A percentile compares a stretch with the other conserved stretches of the same genome.
These are phyloP conservation scores for Favolaschia claudopus DNA, from an alignment of 768 basidiomycete species.

Conservation along the genomic window DNA sequence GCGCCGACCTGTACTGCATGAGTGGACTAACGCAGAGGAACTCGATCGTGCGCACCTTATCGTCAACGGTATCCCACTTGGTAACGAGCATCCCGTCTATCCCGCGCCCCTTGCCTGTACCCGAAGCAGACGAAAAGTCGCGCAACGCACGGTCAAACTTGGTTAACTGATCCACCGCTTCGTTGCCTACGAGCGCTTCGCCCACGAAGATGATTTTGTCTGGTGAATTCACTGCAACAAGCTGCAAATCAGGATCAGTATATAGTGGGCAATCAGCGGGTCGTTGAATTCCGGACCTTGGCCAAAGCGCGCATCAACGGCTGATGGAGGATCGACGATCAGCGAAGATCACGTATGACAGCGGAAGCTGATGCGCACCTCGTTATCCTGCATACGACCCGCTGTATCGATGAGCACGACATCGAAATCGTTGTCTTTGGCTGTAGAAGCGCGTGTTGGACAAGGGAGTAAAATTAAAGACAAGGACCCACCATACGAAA, in stretches of 20 bases:
- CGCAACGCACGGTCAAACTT: conserved; percentile 95
- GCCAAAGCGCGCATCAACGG: conserved; percentile 98
- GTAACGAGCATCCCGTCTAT: conserved; percentile 99
- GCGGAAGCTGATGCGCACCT: conserved; percentile 56
- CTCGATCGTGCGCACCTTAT: conserved; percentile 70
- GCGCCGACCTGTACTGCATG: conserved; percentile 81
- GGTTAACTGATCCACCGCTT: conserved; percentile 96
- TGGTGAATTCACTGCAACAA: conserved; percentile 91
- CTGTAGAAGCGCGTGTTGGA: conserved; percentile 48
- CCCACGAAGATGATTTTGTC: conserved; percentile 99
- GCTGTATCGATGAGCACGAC: conserved; percentile 98
- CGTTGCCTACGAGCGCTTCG: conserved; percentile 97
- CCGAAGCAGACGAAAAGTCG: conserved; percentile 85
- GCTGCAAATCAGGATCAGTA: conserved; percentile 47
- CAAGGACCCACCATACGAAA: conserved; percentile 74
- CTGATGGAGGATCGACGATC: conserved; percentile 43
- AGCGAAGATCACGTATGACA: not conserved
- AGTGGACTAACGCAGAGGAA: not conserved
- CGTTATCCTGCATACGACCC: conserved; percentile 99
- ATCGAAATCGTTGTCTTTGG: conserved; percentile 89
- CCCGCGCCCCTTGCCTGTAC: conserved; percentile 78
- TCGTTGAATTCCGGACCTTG: conserved; percentile 51
- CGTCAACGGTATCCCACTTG: conserved; percentile 99
- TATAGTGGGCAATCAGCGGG: not conserved
- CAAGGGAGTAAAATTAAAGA: not conserved